Base-by-base conservation (phyloP, 2,329 filamentous ascomycete genomes). In the Bretziella fagacearum region DNA sequence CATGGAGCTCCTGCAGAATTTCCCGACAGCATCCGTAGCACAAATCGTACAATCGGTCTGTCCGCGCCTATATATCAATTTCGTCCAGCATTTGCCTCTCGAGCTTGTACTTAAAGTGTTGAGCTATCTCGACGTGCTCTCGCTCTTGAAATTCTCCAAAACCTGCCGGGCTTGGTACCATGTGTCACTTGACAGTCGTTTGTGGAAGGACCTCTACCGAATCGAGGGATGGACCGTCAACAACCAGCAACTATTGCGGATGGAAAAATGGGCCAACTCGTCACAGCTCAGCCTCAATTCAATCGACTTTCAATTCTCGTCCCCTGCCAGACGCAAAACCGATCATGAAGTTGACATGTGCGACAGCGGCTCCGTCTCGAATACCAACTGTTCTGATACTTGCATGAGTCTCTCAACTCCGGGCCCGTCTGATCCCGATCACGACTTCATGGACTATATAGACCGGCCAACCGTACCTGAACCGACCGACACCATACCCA, bases 81-180 rank as follows among this genome's bases (percentile, higher is more conserved):
- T 94, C 47, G 35, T 39, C 35, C 68, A 76, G 53, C 78, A 84
- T 56, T 74, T 98, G 1, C 91, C 91, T 0, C 77, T 84, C 22
- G 91, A 98, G 60, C 82, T 98, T 56, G 93, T 85, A 51, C 78
- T 91, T 37, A 81, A 93, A 57, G 81, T 96, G 37, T 79, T 98
- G 36, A 79, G 81, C 13, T 91, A 86, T 57, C 77, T 98, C 43
- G 82, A 87, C 47, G 81, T 86, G 1, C 61, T 77, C 23, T 91
- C 86, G 0, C 69, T 98, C 32, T 70, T 96, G 48, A 77, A 74
- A 43, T 83, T 87, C 2, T 84, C 85, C 1, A 73, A 76, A 37
- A 77, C 85, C 13, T 95, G 85, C 29, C 77, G 79, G 40, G 69
- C 77, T 53, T 98, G 91, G 89, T 79, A 87, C 52, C 70, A 74